Percentiles rank a stretch among this genome's conserved stretches.
Conservation (phyloP, 495 filamentous ascomycete genomes). For the Lineolata rhizophorae region DNA sequence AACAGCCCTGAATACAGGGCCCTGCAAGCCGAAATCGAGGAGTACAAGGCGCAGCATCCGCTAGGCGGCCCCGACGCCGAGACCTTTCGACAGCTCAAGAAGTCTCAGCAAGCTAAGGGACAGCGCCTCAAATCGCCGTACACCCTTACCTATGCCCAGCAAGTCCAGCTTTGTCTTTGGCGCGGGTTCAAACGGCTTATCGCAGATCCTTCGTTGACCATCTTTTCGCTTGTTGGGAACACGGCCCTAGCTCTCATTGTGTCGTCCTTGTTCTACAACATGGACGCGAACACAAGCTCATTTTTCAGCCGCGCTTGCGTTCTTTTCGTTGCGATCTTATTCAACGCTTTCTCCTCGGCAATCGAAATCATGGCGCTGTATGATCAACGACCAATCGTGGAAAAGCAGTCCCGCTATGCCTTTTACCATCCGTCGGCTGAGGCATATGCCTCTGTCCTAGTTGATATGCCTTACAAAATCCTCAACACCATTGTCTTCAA, state of each 20-base stretch:
- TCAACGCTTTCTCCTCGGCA: slow-evolving; percentile 57
- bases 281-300: slow-evolving; percentile 32
- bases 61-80: slow-evolving; percentile 37
- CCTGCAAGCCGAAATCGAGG: slow-evolving; percentile 48
- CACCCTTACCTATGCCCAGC: slow-evolving; percentile 45
- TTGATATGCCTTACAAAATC: slow-evolving; percentile 42
- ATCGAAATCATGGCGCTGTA: slow-evolving; percentile 66
- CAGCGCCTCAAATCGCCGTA: slow-evolving; percentile 39
- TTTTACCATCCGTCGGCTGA: slow-evolving; percentile 78
- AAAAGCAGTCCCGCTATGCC: slow-evolving; percentile 70
- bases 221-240: slow-evolving; percentile 49
- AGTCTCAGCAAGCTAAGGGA: slow-evolving; percentile 38
- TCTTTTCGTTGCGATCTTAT: slow-evolving; percentile 64
- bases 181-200: slow-evolving; percentile 44
- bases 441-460: slow-evolving; percentile 54
- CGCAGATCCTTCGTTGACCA: slow-evolving; percentile 43
- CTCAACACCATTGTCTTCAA: slow-evolving; percentile 32
- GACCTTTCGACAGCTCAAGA: slow-evolving; percentile 40
- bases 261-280: slow-evolving; percentile 57
- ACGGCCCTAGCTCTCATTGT: slow-evolving; percentile 53
- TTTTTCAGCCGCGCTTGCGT: slow-evolving; percentile 58
- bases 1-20: slow-evolving; percentile 37
- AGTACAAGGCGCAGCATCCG: slow-evolving; percentile 37
- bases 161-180: slow-evolving; percentile 45
- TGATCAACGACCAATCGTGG: slow-evolving; percentile 70